Evolutionary conservation across 768 basidiomycete species (phyloP).

Genomic region (Kwoniella europaea): DNA sequence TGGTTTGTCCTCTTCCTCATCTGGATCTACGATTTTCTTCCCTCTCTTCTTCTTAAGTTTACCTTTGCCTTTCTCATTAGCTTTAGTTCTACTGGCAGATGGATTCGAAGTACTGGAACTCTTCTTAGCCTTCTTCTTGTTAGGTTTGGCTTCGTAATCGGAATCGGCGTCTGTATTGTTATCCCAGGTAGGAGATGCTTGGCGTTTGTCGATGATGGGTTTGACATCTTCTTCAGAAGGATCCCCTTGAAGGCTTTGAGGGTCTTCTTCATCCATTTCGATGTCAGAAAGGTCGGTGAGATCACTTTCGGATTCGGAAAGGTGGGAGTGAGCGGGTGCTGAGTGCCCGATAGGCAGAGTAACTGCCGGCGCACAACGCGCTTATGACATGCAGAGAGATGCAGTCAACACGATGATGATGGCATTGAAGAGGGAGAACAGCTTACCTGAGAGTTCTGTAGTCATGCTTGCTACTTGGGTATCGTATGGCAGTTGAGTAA

Average conservation of each 20-base stretch:
- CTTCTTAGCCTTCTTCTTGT: conserved; percentile 15
- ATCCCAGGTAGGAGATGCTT: background rate
- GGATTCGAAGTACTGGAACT: background rate
- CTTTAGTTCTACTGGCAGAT: background rate
- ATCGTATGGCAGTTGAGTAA: too few relatives aligned
- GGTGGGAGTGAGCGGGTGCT: background rate
- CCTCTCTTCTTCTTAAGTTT: conserved; percentile 12
- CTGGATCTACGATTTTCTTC: background rate
- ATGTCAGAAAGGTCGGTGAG: background rate
- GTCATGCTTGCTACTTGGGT: too few relatives aligned
- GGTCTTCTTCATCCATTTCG: background rate
- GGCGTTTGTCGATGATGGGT: background rate
- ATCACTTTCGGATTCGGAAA: background rate
- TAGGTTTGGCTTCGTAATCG: conserved; percentile 5
- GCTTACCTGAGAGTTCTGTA: too few relatives aligned
- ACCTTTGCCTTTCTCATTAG: conserved; percentile 11
- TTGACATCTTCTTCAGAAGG: background rate
- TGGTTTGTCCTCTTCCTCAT: background rate
- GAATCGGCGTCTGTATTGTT: conserved; percentile 7
- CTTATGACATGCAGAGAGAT: too few relatives aligned
- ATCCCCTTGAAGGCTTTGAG: background rate
- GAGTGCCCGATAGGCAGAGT: background rate
- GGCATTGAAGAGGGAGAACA: too few relatives aligned
- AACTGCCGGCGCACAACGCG: too few relatives aligned
- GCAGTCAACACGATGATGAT: too few relatives aligned